These are phyloP conservation scores for Schizothecium vesticola DNA, from an alignment of 495 filamentous ascomycete genomes.

Conservation along the genomic window DNA sequence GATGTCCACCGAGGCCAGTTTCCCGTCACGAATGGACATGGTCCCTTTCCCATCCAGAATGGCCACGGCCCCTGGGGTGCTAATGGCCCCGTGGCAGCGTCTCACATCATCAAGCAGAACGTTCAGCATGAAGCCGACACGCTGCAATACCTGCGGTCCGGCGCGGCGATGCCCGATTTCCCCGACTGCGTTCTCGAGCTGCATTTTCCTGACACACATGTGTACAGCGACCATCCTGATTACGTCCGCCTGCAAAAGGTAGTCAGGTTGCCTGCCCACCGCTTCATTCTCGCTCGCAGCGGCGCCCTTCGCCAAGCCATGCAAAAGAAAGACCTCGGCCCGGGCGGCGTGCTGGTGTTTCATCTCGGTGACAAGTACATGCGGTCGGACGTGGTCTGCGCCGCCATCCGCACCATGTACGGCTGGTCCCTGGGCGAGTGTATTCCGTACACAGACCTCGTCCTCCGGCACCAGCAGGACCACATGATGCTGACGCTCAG, in stretches of 20 bases:
- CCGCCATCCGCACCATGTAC: slow-evolving; percentile 46
- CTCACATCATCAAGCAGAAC: not conserved
- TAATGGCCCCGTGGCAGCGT: not conserved
- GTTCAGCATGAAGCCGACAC: slow-evolving; percentile 31
- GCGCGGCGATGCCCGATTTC: slow-evolving; percentile 33
- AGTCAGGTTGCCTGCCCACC: slow-evolving; percentile 43
- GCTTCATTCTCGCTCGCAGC: slow-evolving; percentile 49
- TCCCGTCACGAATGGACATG: slow-evolving; percentile 13
- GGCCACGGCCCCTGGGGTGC: slow-evolving; percentile 3
- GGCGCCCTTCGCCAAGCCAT: slow-evolving; percentile 29
- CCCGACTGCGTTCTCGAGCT: slow-evolving; percentile 48
- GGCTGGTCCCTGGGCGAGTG: slow-evolving; percentile 27
- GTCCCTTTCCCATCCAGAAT: slow-evolving; percentile 21
- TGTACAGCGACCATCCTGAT: slow-evolving; percentile 40
- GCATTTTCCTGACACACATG: slow-evolving; percentile 32
- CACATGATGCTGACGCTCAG: slow-evolving; percentile 46
- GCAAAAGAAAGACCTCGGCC: slow-evolving; percentile 14
- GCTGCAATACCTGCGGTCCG: slow-evolving; percentile 33
- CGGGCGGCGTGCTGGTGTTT: slow-evolving; percentile 34
- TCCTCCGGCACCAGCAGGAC: slow-evolving; percentile 27
- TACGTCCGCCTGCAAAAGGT: slow-evolving; percentile 33
- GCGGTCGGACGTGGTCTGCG: slow-evolving; percentile 44
- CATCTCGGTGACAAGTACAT: slow-evolving; percentile 45
- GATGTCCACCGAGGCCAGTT: not conserved
- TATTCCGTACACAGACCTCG: slow-evolving; percentile 17